A percentile compares a stretch with the other conserved stretches of the same genome.
Conservation (phyloP, 2,329 filamentous ascomycete genomes). For the Elsinoe fawcettii region DNA sequence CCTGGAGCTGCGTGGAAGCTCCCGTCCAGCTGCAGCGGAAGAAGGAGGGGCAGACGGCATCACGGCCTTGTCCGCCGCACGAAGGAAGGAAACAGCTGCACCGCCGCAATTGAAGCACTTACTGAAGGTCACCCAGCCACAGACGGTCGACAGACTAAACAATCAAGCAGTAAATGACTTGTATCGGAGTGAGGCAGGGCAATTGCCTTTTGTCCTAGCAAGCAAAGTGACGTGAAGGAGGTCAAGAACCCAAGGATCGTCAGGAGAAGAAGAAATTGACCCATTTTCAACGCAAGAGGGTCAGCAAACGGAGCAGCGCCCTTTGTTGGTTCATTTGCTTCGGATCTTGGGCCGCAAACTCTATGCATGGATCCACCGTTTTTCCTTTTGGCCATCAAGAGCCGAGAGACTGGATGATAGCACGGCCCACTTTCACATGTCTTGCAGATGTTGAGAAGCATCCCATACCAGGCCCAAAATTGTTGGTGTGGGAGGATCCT, state of each 20-base stretch:
- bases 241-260: neutral
- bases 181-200: neutral
- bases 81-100: neutral
- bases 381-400: neutral
- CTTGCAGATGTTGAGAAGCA: neutral
- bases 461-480: neutral
- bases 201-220: neutral
- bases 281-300: too few relatives aligned
- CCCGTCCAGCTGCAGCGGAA: neutral
- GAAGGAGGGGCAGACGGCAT: neutral
- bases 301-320: neutral
- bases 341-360: constrained; percentile 1
- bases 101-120: neutral
- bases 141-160: neutral
- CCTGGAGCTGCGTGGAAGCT: constrained; percentile 3
- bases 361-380: constrained; percentile 9
- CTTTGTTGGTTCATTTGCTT: neutral
- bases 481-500: constrained; percentile 5
- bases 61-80: neutral
- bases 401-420: constrained; percentile 1
- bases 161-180: neutral
- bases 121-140: neutral
- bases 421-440: constrained; percentile 13
- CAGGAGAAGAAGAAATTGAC: neutral
- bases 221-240: neutral